phyloP scores from a whole-genome alignment of 192 early-diverging fungal species.

The Tieghemiomyces parasiticus region DNA sequence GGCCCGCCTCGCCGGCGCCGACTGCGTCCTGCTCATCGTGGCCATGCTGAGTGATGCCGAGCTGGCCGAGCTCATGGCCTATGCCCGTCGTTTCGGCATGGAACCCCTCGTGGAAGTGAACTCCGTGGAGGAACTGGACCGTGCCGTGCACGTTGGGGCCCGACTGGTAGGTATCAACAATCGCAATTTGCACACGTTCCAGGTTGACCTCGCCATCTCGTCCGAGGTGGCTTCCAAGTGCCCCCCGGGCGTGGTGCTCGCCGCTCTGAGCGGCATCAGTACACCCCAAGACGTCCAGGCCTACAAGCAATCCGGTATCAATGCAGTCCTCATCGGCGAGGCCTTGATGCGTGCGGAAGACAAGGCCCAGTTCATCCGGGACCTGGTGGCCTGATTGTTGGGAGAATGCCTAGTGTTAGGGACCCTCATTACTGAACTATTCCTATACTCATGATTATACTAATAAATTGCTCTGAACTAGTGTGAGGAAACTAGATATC shows the following conservation, averaged over 20 bases:
- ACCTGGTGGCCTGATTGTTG: constrained; percentile 20
- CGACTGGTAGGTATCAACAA: constrained; percentile 96
- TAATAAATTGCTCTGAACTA: no score
- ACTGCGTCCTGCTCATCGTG: constrained; percentile 91
- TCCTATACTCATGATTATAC: no score
- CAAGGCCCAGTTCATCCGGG: constrained; percentile 56
- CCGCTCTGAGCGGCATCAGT: constrained; percentile 87
- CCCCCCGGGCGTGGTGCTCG: constrained; percentile 51
- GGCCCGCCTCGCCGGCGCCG: constrained; percentile 88
- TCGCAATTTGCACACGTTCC: constrained; percentile 92
- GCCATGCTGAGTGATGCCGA: constrained; percentile 69
- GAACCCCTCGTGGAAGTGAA: constrained; percentile 99
- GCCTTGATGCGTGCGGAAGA: constrained; percentile 78
- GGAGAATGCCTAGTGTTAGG: no score
- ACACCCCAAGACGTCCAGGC: constrained; percentile 62
- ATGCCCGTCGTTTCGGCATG: constrained; percentile 70
- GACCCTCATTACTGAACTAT: no score
- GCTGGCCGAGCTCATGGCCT: constrained; percentile 51
- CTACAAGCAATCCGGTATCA: constrained; percentile 63
- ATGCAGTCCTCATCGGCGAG: constrained; percentile 85
- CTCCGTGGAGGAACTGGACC: constrained; percentile 72
- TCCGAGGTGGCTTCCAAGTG: constrained; percentile 62
- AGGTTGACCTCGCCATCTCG: constrained; percentile 83
- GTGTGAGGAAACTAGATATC: no score
- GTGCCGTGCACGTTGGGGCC: constrained; percentile 66